phyloP scores from a whole-genome alignment of 768 basidiomycete species.

The Cantharellus anzutake region DNA sequence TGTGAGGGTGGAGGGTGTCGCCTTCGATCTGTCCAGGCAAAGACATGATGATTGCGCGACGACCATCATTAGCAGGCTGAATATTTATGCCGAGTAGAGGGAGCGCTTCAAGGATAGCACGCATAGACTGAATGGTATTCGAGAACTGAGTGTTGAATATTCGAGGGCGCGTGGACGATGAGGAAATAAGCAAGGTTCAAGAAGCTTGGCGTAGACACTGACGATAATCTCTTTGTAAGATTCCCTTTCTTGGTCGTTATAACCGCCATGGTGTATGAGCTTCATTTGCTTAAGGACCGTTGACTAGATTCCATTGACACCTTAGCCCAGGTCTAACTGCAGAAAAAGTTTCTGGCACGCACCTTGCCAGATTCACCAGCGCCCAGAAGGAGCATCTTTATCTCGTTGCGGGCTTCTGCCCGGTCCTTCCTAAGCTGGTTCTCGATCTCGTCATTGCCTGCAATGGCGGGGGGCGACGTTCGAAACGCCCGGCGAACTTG shows the following conservation, averaged over 20 bases:
- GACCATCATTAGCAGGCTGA: constrained; percentile 46
- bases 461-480: neutral
- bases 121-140: constrained; percentile 90
- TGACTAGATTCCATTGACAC: constrained; percentile 28
- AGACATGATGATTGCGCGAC: constrained; percentile 44
- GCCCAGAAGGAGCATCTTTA: constrained; percentile 89
- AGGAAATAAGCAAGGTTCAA: neutral
- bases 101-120: constrained; percentile 86
- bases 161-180: neutral
- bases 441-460: constrained; percentile 89
- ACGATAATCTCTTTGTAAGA: constrained; percentile 85
- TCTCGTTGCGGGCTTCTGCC: constrained; percentile 79
- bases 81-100: constrained; percentile 63
- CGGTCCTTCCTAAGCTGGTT: constrained; percentile 77
- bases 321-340: neutral
- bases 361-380: constrained; percentile 97
- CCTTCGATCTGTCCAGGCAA: constrained; percentile 64
- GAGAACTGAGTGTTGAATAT: constrained; percentile 25
- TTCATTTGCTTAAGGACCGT: constrained; percentile 97
- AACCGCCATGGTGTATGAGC: constrained; percentile 81
- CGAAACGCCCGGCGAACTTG: too few species aligned
- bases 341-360: constrained; percentile 11
- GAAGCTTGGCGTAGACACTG: neutral
- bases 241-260: constrained; percentile 75
- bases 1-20: constrained; percentile 49